Conservation (phyloP, 2,329 filamentous ascomycete genomes). For the Ilyonectria mors-panacis region DNA sequence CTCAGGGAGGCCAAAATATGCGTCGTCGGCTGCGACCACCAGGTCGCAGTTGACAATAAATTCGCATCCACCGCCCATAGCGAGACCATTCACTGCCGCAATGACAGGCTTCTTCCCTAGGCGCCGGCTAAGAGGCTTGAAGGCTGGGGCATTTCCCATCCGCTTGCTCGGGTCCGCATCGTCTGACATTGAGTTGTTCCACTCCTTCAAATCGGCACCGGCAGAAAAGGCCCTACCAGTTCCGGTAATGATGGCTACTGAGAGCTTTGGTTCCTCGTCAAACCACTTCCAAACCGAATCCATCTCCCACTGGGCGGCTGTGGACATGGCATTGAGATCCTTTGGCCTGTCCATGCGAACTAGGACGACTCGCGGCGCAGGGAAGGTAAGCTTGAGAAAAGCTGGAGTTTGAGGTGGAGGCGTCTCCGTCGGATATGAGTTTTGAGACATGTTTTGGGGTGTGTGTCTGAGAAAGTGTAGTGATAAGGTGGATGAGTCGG, state of each 20-base stretch:
- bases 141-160: constrained; percentile 53
- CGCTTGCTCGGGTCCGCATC: constrained; percentile 32
- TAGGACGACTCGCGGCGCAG: constrained; percentile 62
- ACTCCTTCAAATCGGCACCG: constrained; percentile 69
- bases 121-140: constrained; percentile 66
- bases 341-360: constrained; percentile 66
- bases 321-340: constrained; percentile 59
- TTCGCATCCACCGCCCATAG: constrained; percentile 71
- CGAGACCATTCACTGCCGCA: constrained; percentile 71
- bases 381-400: constrained; percentile 57
- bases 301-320: constrained; percentile 35
- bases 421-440: constrained; percentile 26
- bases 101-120: constrained; percentile 73
- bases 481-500: background rate
- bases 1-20: constrained; percentile 68
- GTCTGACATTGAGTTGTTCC: constrained; percentile 42
- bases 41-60: constrained; percentile 69
- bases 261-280: constrained; percentile 63
- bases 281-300: constrained; percentile 65
- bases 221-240: constrained; percentile 68
- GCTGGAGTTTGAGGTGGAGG: constrained; percentile 31
- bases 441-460: constrained; percentile 15
- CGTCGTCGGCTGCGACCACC: constrained; percentile 66
- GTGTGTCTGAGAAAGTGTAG: background rate
- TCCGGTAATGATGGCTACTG: constrained; percentile 66